A percentile compares a stretch with the other conserved stretches of the same genome.
Conservation (phyloP, 768 basidiomycete genomes). For the Podaxis sp. region DNA sequence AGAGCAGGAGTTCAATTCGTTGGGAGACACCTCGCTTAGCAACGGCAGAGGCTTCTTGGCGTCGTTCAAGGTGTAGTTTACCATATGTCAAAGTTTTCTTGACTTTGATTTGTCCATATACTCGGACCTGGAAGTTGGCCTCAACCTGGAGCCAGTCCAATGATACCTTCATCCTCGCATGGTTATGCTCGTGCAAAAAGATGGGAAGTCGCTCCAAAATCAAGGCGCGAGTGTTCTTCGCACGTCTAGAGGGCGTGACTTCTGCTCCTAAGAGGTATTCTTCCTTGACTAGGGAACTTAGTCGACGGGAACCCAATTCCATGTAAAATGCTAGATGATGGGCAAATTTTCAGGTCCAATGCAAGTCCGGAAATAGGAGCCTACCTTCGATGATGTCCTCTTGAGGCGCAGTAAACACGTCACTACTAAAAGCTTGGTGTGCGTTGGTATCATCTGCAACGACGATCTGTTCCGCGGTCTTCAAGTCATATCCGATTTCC, state of each 20-base stretch:
- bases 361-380: not conserved
- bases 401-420: constrained; percentile 78
- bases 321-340: constrained; percentile 63
- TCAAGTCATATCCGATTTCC: constrained; percentile 72
- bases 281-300: constrained; percentile 75
- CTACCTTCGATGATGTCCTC: constrained; percentile 89
- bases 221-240: constrained; percentile 54
- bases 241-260: constrained; percentile 44
- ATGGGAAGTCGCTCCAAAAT: constrained; percentile 85
- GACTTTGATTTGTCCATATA: constrained; percentile 63
- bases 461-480: constrained; percentile 67
- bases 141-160: constrained; percentile 65
- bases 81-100: constrained; percentile 61
- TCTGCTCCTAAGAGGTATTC: constrained; percentile 66
- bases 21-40: constrained; percentile 49
- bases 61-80: constrained; percentile 45
- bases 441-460: constrained; percentile 86
- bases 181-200: constrained; percentile 88
- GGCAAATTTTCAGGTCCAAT: constrained; percentile 4
- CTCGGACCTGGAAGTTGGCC: constrained; percentile 69
- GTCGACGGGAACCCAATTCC: constrained; percentile 68
- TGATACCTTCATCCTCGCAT: constrained; percentile 59
- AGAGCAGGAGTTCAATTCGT: constrained; percentile 77
- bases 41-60: constrained; percentile 73
- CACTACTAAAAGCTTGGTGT: constrained; percentile 75